Evolutionary conservation across 2,329 filamentous ascomycete genomes (phyloP), one percentile per base, ranked within the genome.

Genomic region (Monilinia polystroma): DNA sequence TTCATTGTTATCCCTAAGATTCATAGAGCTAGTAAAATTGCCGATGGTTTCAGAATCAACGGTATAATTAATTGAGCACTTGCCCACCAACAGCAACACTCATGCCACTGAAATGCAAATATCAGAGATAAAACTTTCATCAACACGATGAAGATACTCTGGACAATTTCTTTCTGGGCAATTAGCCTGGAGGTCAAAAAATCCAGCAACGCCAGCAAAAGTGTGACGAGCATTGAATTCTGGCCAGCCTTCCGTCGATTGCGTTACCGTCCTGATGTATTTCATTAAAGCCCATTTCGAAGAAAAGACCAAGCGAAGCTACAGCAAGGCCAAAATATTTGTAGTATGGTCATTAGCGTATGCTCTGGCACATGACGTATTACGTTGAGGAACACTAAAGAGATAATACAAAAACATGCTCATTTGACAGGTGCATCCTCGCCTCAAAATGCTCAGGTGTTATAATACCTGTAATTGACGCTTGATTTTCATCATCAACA

Each of bases 191-290:
- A 78, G 80, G 70, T 90, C 84, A 76, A 83, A 90, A 73, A 91
- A 91, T 1, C 88, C 89, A 4, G 85, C 83, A 49, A 91, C 83
- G 0, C 87, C 90, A 0, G 85, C 85, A 73, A 91, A 90, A 0
- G 84, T 84, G 74, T 90, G 87, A 29, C 89, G 81, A 35, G 81
- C 78, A 66, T 85, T 84, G 75, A 85, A 88, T 3, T 91, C 78
- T 6, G 89, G 89, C 89, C 89, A 91, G 5, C 87, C 88, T 68
- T 82, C 83, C 11, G 63, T 69, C 16, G 63, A 53, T 23, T 67
- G 56, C 47, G 4, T 67, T 52, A 23, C 67, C 69, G 18, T 69
- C 59, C 0, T 41, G 60, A 49, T 71, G 67, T 16, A 69, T 70
- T 35, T 70, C 55, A 38, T 71, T 72, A 58, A 67, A 35, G 51